Percentiles rank a stretch among this genome's conserved stretches.
phyloP scores from a whole-genome alignment of 306 rosid species.

The Amphicarpaea edgeworthii region DNA sequence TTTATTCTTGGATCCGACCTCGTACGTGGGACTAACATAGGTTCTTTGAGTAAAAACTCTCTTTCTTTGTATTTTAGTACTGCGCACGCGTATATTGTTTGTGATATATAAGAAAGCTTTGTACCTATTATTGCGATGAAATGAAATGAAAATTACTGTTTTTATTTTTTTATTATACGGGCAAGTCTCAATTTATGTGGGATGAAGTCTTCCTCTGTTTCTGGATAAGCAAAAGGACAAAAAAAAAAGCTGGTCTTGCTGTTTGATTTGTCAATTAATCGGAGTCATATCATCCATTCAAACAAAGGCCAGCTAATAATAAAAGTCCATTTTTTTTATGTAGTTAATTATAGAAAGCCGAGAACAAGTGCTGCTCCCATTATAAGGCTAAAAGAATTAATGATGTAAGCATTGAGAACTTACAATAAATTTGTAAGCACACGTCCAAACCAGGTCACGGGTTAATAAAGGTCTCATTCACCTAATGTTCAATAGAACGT shows the following conservation, averaged over 20 bases:
- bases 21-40: background rate
- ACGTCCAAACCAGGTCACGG: background rate
- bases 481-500: background rate
- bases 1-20: constrained; percentile 29
- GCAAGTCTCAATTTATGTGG: constrained; percentile 18
- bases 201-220: constrained; percentile 17
- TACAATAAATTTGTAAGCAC: background rate
- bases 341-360: background rate
- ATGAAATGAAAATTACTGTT: background rate
- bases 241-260: background rate
- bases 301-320: background rate
- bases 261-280: background rate
- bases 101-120: constrained; percentile 38
- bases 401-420: background rate
- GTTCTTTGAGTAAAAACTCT: constrained; percentile 19
- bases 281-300: background rate
- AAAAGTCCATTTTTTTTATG: background rate
- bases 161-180: background rate
- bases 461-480: background rate
- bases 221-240: constrained; percentile 9
- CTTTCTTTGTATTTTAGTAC: constrained; percentile 17
- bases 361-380: background rate
- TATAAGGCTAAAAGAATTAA: background rate
- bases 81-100: constrained; percentile 17
- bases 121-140: constrained; percentile 38